Conservation (phyloP, 1,139 yeast genomes). For the Hanseniaspora gamundiae region DNA sequence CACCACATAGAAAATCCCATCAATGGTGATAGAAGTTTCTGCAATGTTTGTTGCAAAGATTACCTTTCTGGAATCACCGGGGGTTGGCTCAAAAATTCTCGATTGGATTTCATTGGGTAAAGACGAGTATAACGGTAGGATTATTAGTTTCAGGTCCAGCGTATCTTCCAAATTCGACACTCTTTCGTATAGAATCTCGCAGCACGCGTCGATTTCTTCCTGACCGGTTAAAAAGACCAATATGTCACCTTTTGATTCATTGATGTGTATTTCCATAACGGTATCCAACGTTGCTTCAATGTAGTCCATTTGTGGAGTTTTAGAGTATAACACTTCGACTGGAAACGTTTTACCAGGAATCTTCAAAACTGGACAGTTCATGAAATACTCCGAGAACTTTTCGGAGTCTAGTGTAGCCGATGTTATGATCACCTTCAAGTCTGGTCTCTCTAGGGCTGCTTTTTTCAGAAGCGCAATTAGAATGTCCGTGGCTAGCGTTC, state of each 20-base stretch:
- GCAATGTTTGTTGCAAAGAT: constrained; percentile 94
- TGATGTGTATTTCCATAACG: constrained; percentile 68
- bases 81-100: constrained; percentile 80
- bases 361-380: constrained; percentile 63
- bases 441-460: constrained; percentile 59
- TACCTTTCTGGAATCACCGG: constrained; percentile 65
- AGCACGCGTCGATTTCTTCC: constrained; percentile 85
- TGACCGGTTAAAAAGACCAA: constrained; percentile 81
- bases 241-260: constrained; percentile 73
- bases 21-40: constrained; percentile 90
- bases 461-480: constrained; percentile 72
- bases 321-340: constrained; percentile 66
- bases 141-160: constrained; percentile 49
- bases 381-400: constrained; percentile 70
- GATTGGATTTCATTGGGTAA: constrained; percentile 77
- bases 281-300: constrained; percentile 71
- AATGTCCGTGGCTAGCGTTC: constrained; percentile 90
- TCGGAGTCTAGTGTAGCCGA: constrained; percentile 87
- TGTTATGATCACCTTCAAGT: constrained; percentile 67
- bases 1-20: constrained; percentile 78
- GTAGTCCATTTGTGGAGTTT: constrained; percentile 78
- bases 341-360: constrained; percentile 90
- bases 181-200: constrained; percentile 59
- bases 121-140: constrained; percentile 88
- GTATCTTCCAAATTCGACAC: constrained; percentile 37